Evolutionary conservation across 805 yeast species (phyloP).

Genomic region (Candida railenensis): DNA sequence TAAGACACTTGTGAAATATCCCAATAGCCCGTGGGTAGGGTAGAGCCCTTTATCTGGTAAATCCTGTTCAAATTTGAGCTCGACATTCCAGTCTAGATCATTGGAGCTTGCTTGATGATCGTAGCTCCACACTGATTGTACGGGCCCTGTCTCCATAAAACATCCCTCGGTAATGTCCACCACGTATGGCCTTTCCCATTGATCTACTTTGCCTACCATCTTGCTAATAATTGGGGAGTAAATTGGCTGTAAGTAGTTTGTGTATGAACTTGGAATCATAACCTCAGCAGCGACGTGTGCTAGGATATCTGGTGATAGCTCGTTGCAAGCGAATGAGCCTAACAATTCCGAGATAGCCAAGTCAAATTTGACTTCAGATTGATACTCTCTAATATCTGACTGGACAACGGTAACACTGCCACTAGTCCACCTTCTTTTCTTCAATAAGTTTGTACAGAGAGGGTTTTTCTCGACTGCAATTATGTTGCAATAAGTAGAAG

Average conservation of each 20-base stretch:
- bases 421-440: constrained; percentile 55
- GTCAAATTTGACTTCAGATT: constrained; percentile 35
- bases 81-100: constrained; percentile 1
- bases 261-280: constrained; percentile 48
- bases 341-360: constrained; percentile 76
- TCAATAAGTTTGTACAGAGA: constrained; percentile 53
- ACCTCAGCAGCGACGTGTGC: constrained; percentile 30
- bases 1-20: constrained; percentile 71
- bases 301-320: constrained; percentile 78
- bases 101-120: constrained; percentile 31
- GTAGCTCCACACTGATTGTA: constrained; percentile 61
- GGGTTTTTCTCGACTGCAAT: constrained; percentile 72
- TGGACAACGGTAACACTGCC: constrained; percentile 48
- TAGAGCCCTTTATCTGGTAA: constrained; percentile 41
- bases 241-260: constrained; percentile 66
- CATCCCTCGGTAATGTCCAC: constrained; percentile 13
- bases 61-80: constrained; percentile 27
- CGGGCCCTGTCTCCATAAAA: constrained; percentile 26
- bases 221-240: constrained; percentile 45
- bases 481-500: constrained; percentile 8
- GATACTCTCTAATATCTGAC: constrained; percentile 57
- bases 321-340: constrained; percentile 94
- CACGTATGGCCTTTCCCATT: constrained; percentile 21
- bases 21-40: constrained; percentile 70
- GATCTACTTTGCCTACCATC: not conserved